phyloP scores from a whole-genome alignment of 1,284 basidiomycete genomes.

The Serendipita sp. region DNA sequence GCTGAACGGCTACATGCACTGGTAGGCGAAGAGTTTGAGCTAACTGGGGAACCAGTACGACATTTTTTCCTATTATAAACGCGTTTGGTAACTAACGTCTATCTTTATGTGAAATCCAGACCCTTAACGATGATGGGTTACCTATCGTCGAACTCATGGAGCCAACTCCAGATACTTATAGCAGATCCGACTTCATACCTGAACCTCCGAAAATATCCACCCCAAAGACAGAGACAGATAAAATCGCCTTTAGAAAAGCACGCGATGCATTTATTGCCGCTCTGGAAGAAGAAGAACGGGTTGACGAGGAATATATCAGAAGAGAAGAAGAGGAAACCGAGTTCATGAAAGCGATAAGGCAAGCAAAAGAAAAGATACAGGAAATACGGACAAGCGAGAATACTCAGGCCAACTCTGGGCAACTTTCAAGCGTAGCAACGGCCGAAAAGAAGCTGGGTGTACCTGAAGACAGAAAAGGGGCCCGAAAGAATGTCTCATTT shows the following conservation, averaged over 20 bases:
- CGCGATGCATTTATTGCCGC: slow-evolving; percentile 49
- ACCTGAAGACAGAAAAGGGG: slow-evolving; percentile 16
- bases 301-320: slow-evolving; percentile 21
- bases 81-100: background rate
- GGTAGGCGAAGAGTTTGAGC: background rate
- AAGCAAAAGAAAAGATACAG: slow-evolving; percentile 33
- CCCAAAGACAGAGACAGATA: slow-evolving; percentile 29
- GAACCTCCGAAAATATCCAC: slow-evolving; percentile 35
- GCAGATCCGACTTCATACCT: slow-evolving; percentile 14
- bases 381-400: slow-evolving; percentile 36
- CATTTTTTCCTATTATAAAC: background rate
- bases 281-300: slow-evolving; percentile 53
- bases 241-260: slow-evolving; percentile 35
- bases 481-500: slow-evolving; percentile 54
- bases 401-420: slow-evolving; percentile 40
- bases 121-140: slow-evolving; percentile 60
- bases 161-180: slow-evolving; percentile 23
- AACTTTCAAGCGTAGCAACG: slow-evolving; percentile 18
- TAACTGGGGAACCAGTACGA: background rate
- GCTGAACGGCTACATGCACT: background rate
- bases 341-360: slow-evolving; percentile 30
- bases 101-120: slow-evolving; percentile 16
- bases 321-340: slow-evolving; percentile 26
- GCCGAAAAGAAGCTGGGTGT: slow-evolving; percentile 14
- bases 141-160: slow-evolving; percentile 68